Percentiles rank a stretch among this genome's conserved stretches.
Conservation (phyloP, 306 rosid species). For the Fragaria iinumae region DNA sequence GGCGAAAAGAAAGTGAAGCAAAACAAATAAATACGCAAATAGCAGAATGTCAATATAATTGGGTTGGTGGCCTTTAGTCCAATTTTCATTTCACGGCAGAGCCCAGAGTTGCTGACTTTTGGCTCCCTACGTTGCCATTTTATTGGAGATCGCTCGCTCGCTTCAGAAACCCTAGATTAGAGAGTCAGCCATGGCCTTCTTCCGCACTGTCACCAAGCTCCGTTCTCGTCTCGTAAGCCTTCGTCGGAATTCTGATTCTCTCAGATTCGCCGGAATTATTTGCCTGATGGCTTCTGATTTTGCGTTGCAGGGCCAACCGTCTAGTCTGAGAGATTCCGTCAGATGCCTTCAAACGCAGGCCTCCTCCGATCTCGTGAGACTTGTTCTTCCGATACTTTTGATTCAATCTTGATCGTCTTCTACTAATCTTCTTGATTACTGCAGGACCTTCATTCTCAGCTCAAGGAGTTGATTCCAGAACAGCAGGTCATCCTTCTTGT, state of each 20-base stretch:
- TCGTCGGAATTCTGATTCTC: not conserved
- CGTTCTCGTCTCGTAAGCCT: conserved; percentile 76
- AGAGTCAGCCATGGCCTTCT: conserved; percentile 45
- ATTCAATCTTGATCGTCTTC: not conserved
- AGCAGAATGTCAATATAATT: too few relatives aligned
- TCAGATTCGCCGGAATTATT: not conserved
- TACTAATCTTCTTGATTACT: conserved; percentile 1
- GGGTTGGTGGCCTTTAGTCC: not conserved
- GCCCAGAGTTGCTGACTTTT: not conserved
- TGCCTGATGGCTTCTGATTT: not conserved
- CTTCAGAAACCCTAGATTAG: not conserved
- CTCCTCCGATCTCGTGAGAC: conserved; percentile 60
- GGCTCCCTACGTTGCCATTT: not conserved
- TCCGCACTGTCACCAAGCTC: conserved; percentile 63
- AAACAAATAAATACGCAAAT: too few relatives aligned
- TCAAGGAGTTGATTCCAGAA: conserved; percentile 87
- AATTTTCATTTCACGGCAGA: not conserved
- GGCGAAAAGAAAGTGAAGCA: too few relatives aligned
- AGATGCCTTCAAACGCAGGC: conserved; percentile 82
- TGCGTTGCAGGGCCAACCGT: conserved; percentile 64
- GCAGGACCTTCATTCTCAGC: conserved; percentile 83
- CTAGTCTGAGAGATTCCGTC: conserved; percentile 64
- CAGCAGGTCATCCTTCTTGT: conserved; percentile 63
- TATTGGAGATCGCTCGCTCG: not conserved
- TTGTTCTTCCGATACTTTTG: not conserved